Evolutionary conservation across 441 rosid species (phyloP), one percentile per base, ranked within the genome.

Genomic region (Syzygium syzygioides): DNA sequence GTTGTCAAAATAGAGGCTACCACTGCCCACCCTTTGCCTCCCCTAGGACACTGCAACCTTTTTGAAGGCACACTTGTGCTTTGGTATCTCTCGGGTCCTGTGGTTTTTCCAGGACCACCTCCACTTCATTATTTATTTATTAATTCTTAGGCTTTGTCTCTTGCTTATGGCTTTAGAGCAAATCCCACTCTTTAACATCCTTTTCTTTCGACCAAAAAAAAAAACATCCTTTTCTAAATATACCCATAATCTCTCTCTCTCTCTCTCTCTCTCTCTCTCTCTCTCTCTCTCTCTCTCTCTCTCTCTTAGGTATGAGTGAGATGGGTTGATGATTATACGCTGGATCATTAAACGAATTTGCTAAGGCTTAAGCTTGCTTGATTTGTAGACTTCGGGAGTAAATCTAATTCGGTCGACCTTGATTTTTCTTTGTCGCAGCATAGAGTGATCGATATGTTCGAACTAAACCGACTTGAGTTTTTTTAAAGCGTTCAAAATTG

Each of bases 21-120:
- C 91, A 87, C 87, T 93, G 93, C 91, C 91, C 85, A 88, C 92
- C 90, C 86, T 59, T 92, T 95, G 94, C 95, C 96, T 93, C 95
- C 95, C 79, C 87, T 18, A 76, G 26, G 34, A 57, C 91, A 93
- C 92, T 89, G 91, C 94, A 90, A 55, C 64, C 83, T 76, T 76
- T 86, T n/a, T 89, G 86, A 34, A 64, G 79, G 48, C 85, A 66
- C 86, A 89, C 87, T 89, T 71, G 88, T 86, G 76, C 86, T 80
- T 90, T 66, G 91, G 94, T 90, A 90, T 93, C 95, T 90, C 93
- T 92, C 90, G 92, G 88, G 92, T 90, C 88, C 90, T 88, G 91
- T 88, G 91, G 91, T 87, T 64, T 45, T 90, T 85, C 91, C 32
- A 86, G 91, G 92, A 92, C 94, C 93, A 91, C 93, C 83, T 76